Base-by-base conservation (phyloP, 2,329 filamentous ascomycete genomes). In the Pseudogymnoascus sp. region DNA sequence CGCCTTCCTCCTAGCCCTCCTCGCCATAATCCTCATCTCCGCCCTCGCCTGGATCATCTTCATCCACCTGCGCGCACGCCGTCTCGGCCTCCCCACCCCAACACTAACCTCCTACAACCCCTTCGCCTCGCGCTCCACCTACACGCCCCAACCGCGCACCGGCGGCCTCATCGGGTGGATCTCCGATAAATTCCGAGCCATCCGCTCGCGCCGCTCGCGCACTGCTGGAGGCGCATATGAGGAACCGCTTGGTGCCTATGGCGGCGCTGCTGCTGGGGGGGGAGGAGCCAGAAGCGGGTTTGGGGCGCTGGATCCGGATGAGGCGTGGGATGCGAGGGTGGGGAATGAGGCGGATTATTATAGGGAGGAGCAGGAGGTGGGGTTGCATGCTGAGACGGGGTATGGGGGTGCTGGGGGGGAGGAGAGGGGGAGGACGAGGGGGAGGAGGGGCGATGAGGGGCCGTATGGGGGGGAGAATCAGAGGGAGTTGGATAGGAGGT, bases 311-410 rank as follows among this genome's bases (percentile, higher is more conserved):
- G 91, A 95, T 71, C 90, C 90, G 1, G 91, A 96, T 73, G 90
- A 93, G 72, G 90, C 90, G 1, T 96, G 92, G 92, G 90, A 95
- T 77, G 78, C 90, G 67, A 81, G 90, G 65, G 90, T 96, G 4
- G 90, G 89, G 65, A 81, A 86, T 69, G 90, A 93, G 75, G 85
- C 87, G 16, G 86, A 89, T 72, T 90, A 90, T 75, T 88, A 90
- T 72, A 28, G 45, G 21, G 90, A 93, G 73, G 89, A 91, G 77
- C 85, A 90, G 72, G 90, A 92, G 75, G 78, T 92, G 4, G 88
- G 87, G 0, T 70, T 79, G 61, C 74, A 75, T 62, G 69, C 67
- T 77, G 76, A 75, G 23, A 75, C 74, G 7, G 77, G 76, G 37
- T 71, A 73, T 67, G 69, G 69, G 61, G 75, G 77, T 48, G 77